A percentile compares a stretch with the other conserved stretches of the same genome.
These are phyloP conservation scores for Thielaviopsis musarum DNA, from an alignment of 2,329 filamentous ascomycete genomes.

Conservation along the genomic window DNA sequence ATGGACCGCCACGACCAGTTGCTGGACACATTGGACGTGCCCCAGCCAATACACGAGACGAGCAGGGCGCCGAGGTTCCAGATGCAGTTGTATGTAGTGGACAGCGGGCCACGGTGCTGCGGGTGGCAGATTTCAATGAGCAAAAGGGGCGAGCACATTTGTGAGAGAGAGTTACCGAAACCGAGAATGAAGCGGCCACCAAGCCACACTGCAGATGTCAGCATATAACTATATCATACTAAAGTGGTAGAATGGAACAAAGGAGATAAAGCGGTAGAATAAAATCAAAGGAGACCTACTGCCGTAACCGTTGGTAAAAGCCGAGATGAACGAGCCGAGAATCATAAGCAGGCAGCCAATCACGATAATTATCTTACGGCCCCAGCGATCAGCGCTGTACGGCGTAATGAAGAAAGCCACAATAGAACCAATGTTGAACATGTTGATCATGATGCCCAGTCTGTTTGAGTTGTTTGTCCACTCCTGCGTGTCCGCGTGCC, in stretches of 20 bases:
- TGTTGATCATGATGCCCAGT: constrained; percentile 33
- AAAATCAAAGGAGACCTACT: constrained; percentile 20
- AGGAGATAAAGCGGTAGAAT: background rate
- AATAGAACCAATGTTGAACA: constrained; percentile 35
- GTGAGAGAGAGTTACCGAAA: constrained; percentile 49
- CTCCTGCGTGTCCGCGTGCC: constrained; percentile 3
- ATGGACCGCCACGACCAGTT: constrained; percentile 54
- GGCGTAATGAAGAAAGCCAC: constrained; percentile 29
- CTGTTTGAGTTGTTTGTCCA: constrained; percentile 21
- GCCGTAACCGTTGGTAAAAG: constrained; percentile 26
- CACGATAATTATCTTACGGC: constrained; percentile 27
- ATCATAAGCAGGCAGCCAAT: constrained; percentile 30
- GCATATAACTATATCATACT: too few species aligned
- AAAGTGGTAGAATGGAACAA: too few species aligned
- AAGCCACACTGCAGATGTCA: constrained; percentile 19
- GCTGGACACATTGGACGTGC: constrained; percentile 37
- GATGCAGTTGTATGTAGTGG: constrained; percentile 49
- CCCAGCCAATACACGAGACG: constrained; percentile 46
- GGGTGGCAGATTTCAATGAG: constrained; percentile 52
- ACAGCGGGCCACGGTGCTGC: constrained; percentile 48
- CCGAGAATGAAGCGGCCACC: constrained; percentile 30
- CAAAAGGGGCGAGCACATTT: constrained; percentile 46
- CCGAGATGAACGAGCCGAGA: constrained; percentile 24
- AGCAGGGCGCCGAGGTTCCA: constrained; percentile 46
- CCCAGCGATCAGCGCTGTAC: constrained; percentile 27